phyloP scores from a whole-genome alignment of 495 filamentous ascomycete genomes.

The Zalerion maritima region DNA sequence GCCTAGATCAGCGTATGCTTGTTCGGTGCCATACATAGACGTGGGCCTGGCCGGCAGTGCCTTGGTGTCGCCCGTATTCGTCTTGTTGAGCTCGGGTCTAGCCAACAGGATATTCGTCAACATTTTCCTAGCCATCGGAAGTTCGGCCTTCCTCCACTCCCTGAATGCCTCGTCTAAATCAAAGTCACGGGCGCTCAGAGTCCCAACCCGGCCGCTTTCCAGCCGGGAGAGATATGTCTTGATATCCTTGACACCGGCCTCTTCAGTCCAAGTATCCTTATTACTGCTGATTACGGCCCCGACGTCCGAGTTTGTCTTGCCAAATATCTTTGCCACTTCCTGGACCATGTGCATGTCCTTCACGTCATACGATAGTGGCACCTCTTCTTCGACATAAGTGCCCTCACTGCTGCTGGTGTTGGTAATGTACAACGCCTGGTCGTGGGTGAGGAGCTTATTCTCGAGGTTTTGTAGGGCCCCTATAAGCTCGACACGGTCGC shows the following conservation, averaged over 20 bases:
- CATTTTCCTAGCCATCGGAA: conserved; percentile 72
- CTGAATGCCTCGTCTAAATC: conserved; percentile 83
- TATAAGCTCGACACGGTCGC: conserved; percentile 68
- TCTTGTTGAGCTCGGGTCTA: conserved; percentile 72
- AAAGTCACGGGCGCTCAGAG: conserved; percentile 73
- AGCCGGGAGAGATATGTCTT: conserved; percentile 86
- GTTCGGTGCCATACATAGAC: conserved; percentile 28
- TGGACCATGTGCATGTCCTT: conserved; percentile 95
- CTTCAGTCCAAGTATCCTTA: conserved; percentile 73
- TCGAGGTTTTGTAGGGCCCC: conserved; percentile 68
- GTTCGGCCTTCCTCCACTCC: conserved; percentile 75
- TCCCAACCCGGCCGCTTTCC: conserved; percentile 58
- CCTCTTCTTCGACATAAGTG: conserved; percentile 57
- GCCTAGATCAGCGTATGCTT: conserved; percentile 43
- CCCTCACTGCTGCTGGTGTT: conserved; percentile 38
- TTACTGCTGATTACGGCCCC: conserved; percentile 77
- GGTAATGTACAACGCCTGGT: conserved; percentile 65
- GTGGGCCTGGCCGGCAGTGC: conserved; percentile 27
- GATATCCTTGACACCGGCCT: conserved; percentile 76
- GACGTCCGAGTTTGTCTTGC: conserved; percentile 54
- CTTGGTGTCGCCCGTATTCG: conserved; percentile 22
- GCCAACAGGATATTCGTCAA: conserved; percentile 79
- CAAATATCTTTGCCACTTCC: conserved; percentile 72
- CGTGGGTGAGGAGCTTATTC: conserved; percentile 86
- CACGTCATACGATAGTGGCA: conserved; percentile 75